Evolutionary conservation across 164 flowering plant genomes (phyloP).

Genomic region (Umbellularia californica): DNA sequence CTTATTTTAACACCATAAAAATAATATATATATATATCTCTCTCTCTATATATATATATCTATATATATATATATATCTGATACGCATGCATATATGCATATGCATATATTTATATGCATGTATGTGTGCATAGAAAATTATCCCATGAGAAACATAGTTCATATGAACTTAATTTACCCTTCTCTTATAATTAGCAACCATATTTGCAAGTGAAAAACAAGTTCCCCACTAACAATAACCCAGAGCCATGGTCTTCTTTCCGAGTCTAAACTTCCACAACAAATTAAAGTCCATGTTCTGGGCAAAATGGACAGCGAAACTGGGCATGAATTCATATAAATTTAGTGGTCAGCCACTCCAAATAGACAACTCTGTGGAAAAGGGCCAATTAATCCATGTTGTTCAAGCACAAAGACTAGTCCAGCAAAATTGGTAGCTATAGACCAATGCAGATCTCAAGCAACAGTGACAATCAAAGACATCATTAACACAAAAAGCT

Average conservation of each 20-base stretch:
- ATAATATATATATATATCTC: too few species aligned
- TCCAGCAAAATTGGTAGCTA: neutral
- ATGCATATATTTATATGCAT: too few species aligned
- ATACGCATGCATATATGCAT: too few species aligned
- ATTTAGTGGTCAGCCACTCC: neutral
- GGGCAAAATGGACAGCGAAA: neutral
- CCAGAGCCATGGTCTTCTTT: neutral
- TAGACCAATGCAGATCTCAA: neutral
- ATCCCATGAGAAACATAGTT: too few species aligned
- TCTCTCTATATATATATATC: too few species aligned
- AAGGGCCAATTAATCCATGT: too few species aligned
- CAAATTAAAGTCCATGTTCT: neutral
- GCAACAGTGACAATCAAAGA: neutral
- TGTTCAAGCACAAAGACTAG: neutral
- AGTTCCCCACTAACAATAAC: neutral
- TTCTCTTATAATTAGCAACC: too few species aligned
- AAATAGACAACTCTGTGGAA: neutral
- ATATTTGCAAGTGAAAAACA: neutral
- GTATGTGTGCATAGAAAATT: too few species aligned
- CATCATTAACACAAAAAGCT: neutral
- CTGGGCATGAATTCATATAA: neutral
- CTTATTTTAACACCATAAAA: too few species aligned
- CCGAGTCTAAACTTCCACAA: neutral
- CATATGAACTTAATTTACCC: too few species aligned
- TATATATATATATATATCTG: too few species aligned